Conservation (phyloP, 805 yeast genomes). For the Monosporozyma yasuniensis region DNA sequence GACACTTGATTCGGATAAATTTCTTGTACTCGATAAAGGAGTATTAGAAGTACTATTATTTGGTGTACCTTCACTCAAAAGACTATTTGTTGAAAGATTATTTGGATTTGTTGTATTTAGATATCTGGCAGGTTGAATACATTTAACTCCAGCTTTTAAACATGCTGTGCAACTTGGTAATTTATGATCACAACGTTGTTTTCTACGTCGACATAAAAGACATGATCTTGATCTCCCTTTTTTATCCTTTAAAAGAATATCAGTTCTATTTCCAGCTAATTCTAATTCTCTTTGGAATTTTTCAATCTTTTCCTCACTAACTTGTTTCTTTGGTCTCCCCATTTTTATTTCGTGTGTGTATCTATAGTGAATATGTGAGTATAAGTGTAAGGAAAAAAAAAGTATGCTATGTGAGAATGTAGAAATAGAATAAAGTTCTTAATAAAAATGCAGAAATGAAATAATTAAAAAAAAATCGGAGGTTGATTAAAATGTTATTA, state of each 20-base stretch:
- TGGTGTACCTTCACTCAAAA: not conserved
- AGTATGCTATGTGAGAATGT: too few species aligned
- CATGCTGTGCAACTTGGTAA: constrained; percentile 59
- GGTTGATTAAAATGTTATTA: not conserved
- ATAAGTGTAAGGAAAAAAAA: too few species aligned
- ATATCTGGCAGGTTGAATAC: constrained; percentile 57
- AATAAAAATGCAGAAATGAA: not conserved
- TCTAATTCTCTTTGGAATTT: constrained; percentile 28
- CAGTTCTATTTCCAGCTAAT: constrained; percentile 27
- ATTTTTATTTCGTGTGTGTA: too few species aligned
- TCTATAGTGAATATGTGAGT: too few species aligned
- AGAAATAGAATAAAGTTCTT: too few species aligned
- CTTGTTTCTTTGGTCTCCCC: constrained; percentile 32
- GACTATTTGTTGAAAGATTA: not conserved
- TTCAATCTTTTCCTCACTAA: constrained; percentile 30
- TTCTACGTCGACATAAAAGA: constrained; percentile 46
- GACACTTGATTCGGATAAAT: not conserved
- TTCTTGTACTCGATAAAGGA: not conserved
- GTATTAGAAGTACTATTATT: not conserved
- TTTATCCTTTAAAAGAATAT: constrained; percentile 33
- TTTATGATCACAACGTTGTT: constrained; percentile 59
- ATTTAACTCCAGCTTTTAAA: constrained; percentile 50
- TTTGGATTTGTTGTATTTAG: constrained; percentile 8
- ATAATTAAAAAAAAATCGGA: not conserved
- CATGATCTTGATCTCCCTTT: constrained; percentile 52